Base-by-base conservation (phyloP, 1,139 yeast species). In the Wickerhamiella infanticola region DNA sequence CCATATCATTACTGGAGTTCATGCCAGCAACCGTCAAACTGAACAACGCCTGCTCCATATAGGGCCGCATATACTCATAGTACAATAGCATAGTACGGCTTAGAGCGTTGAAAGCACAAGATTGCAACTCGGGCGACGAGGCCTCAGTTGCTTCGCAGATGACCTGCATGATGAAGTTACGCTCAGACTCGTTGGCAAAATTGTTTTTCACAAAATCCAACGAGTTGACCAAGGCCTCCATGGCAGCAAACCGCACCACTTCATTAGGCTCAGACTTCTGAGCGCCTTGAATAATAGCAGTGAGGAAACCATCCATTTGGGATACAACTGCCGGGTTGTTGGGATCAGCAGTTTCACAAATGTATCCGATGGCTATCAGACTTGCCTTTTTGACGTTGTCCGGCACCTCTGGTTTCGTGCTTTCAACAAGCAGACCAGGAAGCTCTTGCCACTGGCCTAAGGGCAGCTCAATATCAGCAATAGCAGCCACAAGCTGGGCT, bases 71-170 rank as follows among this genome's bases (percentile, higher is more conserved):
- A 66, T 75, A 81, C 42, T 77, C 72, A 64, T 90, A 90, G 69
- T 88, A 90, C 52, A 84, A 69, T 47, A 83, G 77, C 94, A 90
- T 86, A 54, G 90, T 86, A 58, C 83, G 77, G 40, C 96, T 94
- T 50, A 90, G 73, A 60, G 96, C 94, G 47, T 96, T 98, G 65
- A 85, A 90, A 0, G 97, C 95, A 43, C 94, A 82, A 9, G 94
- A 90, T 65, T 88, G 95, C 51, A 90, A 70, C 56, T 82, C 93
- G 42, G 73, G 67, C 58, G 82, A 83, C 45, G 75, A 75, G 29
- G 94, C 83, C 64, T 90, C 96, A 23, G 98, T 88, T 24, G 97
- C 95, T 65, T 90, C 98, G 66, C 98, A 90, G 9, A 90, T 96
- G 44, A 90, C 97, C 68, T 86, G 96, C 98, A 90, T 90, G 61